These are phyloP conservation scores for Dryadomyces quercus-mongolicae DNA, from an alignment of 2,329 filamentous ascomycete genomes.

Conservation along the genomic window DNA sequence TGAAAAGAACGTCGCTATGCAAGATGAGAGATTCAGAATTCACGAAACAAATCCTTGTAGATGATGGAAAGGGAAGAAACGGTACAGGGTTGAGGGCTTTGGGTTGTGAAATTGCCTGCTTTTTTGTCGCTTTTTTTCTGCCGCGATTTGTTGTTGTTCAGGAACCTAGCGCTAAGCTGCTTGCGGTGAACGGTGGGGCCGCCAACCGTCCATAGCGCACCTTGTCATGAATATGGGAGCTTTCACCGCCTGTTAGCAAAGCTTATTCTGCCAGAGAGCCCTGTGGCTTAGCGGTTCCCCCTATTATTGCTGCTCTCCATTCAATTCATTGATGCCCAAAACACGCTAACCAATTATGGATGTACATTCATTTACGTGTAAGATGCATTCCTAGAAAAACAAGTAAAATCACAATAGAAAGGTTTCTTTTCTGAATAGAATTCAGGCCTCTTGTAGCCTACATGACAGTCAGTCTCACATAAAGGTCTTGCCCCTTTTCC, in stretches of 20 bases:
- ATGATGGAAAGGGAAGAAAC: not conserved
- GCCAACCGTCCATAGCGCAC: not conserved
- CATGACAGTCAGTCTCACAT: no score
- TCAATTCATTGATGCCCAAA: no score
- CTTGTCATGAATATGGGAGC: not conserved
- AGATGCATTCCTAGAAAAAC: no score
- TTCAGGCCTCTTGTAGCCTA: no score
- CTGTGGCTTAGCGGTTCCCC: no score
- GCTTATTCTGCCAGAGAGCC: not conserved
- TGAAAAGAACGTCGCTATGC: not conserved
- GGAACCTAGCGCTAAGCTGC: not conserved
- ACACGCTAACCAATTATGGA: no score
- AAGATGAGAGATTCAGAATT: not conserved
- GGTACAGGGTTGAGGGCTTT: not conserved
- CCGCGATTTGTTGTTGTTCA: slow-evolving; percentile 5
- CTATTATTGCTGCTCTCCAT: no score
- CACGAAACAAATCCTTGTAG: not conserved
- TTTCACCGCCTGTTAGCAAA: not conserved
- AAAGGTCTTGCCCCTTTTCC: no score
- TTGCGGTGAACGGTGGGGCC: not conserved
- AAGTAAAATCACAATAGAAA: no score
- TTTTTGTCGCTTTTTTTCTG: slow-evolving; percentile 4
- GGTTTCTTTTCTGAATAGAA: no score
- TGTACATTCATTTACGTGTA: no score
- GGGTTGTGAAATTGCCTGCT: not conserved